Base-by-base conservation (phyloP, 345 rosid genomes). In the Citrus hindsii region DNA sequence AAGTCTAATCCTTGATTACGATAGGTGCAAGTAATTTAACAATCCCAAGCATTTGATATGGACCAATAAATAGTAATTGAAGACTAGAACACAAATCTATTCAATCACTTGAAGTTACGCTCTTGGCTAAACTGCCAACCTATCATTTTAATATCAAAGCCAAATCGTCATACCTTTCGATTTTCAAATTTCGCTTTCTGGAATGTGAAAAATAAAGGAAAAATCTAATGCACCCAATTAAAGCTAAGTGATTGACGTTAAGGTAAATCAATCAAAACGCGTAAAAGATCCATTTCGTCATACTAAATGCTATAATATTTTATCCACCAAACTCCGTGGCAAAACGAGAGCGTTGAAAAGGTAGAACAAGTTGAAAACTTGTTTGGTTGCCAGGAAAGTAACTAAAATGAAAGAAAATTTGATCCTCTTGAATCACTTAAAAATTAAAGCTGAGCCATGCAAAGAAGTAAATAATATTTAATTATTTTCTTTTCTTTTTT, bases 321-420 rank as follows among this genome's bases (percentile, higher is more conserved):
- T 28, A 35, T 60, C 16, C 6, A 9, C 2, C 2, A 63, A 19
- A 5, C 7, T 18, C 58, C 22, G 8, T 16, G 7, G 30, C 18
- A 24, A 25, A 21, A 6, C 51, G 25, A 63, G 62, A 33, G 19
- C 0, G 14, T 46, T 46, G 35, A 38, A 25, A 28, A 32, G 63
- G 22, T 6, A 7, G 12, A 32, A 64, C 13, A 21, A 21, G 27
- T 6, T 13, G 18, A 46, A 24, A 58, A 38, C 42, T 46, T 51
- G 85, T 51, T 84, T 70, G 79, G 38, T 71, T 30, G 55, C 68
- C 77, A 21, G 79, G 71, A 80, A 79, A 80, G 42, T 58, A 12
- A 30, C 8, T 22, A 74, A 65, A 76, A 18, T 14, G 24, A 73
- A 58, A 58, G 7, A 67, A 42, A 53, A 51, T 16, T 1, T n/a